Base-by-base conservation (phyloP, 2,329 filamentous ascomycete genomes). In the Thielaviopsis populi region DNA sequence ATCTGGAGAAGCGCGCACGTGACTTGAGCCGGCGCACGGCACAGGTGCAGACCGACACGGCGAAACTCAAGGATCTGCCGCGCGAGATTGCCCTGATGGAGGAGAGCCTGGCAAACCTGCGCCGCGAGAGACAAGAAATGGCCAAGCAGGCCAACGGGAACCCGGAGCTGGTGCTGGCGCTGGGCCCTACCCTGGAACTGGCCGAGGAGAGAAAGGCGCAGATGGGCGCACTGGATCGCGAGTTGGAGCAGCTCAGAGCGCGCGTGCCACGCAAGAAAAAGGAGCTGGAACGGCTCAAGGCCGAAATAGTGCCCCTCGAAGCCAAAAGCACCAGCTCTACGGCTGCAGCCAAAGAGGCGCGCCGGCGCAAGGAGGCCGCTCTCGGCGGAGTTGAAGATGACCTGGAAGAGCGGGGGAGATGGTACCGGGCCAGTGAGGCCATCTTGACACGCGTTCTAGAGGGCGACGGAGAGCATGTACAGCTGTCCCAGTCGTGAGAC, bases 341-440 rank as follows among this genome's bases (percentile, higher is more conserved):
- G 40, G 77, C 82, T 27, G 84, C 86, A 17, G 87, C 87, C n/a
- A 81, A 78, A 68, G 88, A 91, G 69, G 87, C 87, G 13, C 81
- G 79, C 72, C 78, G 83, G 70, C 79, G 86, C 69, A 86, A 84
- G 71, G 86, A 89, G 69, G 80, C 80, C 11, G 80, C 83, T 8
- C 75, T 85, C 7, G 82, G 83, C 4, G 59, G 64, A 11, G 81
- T 84, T 50, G 82, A 83, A 17, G 87, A 90, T 69, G 87, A 91
- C 69, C 72, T 91, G 40, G 88, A 91, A 72, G 85, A 88, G 73
- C 80, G 84, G 69, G 88, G 86, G 5, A 78, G 87, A 68, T 92
- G 88, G 88, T 84, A 85, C 74, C 81, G 83, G 68, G 85, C 84
- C 19, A 83, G 83, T n/a, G 87, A 90, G 70, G 75, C 76, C 8